These are phyloP conservation scores for Alternaria burnsii DNA, from an alignment of 2,329 filamentous ascomycete species.

Conservation along the genomic window DNA sequence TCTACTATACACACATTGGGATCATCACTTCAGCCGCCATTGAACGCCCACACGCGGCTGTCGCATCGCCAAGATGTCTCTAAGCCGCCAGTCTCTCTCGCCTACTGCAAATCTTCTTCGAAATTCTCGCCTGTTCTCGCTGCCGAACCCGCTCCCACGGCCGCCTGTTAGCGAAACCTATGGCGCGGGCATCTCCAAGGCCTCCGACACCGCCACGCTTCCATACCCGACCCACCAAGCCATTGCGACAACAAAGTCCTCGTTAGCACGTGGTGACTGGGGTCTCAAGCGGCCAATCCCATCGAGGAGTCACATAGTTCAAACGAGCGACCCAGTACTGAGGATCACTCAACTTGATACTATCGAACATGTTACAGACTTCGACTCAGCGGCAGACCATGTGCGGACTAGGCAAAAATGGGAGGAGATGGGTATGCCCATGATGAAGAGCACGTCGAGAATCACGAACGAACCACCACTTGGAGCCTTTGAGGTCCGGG, in stretches of 20 bases:
- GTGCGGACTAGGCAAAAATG: slow-evolving; percentile 83
- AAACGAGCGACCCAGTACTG: slow-evolving; percentile 74
- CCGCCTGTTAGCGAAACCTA: slow-evolving; percentile 58
- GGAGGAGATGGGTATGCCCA: slow-evolving; percentile 78
- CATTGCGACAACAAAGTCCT: slow-evolving; percentile 78
- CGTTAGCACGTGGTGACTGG: slow-evolving; percentile 84
- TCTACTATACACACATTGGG: slow-evolving; percentile 10
- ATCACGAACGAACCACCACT: slow-evolving; percentile 25
- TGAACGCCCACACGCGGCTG: slow-evolving; percentile 44
- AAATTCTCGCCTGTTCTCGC: slow-evolving; percentile 86
- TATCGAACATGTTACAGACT: slow-evolving; percentile 88
- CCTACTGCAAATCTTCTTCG: slow-evolving; percentile 76
- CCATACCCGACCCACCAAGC: slow-evolving; percentile 83
- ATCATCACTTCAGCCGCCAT: slow-evolving; percentile 43
- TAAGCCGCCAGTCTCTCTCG: slow-evolving; percentile 55
- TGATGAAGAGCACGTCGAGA: slow-evolving; percentile 58
- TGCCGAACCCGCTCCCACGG: slow-evolving; percentile 77
- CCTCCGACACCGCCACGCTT: slow-evolving; percentile 75
- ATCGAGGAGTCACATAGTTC: slow-evolving; percentile 71
- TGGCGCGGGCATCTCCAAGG: slow-evolving; percentile 59
- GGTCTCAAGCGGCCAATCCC: slow-evolving; percentile 88
- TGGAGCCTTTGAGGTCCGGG: slow-evolving; percentile 44
- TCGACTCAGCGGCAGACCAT: slow-evolving; percentile 82
- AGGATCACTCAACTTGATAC: slow-evolving; percentile 83
- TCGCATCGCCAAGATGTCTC: slow-evolving; percentile 49